Base-by-base conservation (phyloP, 2,329 filamentous ascomycete species). In the Fusarium sp. region DNA sequence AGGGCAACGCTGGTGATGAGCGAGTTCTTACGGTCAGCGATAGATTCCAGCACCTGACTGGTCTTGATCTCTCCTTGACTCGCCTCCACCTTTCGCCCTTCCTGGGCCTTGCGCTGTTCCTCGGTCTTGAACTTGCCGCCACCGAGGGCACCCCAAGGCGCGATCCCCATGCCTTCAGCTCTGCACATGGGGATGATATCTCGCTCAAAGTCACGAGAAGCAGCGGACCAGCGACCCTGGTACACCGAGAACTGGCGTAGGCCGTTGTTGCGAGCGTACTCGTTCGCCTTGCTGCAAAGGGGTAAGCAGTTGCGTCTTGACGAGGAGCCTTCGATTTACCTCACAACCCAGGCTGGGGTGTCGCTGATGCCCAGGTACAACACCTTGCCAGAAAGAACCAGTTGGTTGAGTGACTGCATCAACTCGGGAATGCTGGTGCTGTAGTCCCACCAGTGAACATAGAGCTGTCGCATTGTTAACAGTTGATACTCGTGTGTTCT, bases 231-330 rank as follows among this genome's bases (percentile, higher is more conserved):
- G 6, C 80, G 78, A 16, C 84, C 85, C 41, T 86, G 84, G 43
- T 86, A 86, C n/a, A 85, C 81, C 39, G 85, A 88, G 83, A 95
- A 95, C 43, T 88, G 91, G 2, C 90, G 89, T 32, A 94, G 86
- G n/a, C 91, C 92, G 72, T 94, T 89, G 72, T 90, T 87, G 48
- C 91, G 88, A 8, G 93, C 94, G 78, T 95, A 92, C 79, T 91
- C 87, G 64, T 92, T 93, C 18, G 89, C 89, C 78, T 91, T 91
- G 77, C 86, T 87, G 32, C 16, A 25, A 61, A 6, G 59, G 58
- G 66, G 11, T 78, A 6, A 76, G 76, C 18, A 16, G 30, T 4
- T 20, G 30, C 34, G 32, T 9, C n/a, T 6, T 7, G 20, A 37
- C 20, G 6, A 25, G 3, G 18, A 6, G 8, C 3, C 4, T 16